These are phyloP conservation scores for Apodospora peruviana DNA, from an alignment of 495 filamentous ascomycete species.

Conservation along the genomic window DNA sequence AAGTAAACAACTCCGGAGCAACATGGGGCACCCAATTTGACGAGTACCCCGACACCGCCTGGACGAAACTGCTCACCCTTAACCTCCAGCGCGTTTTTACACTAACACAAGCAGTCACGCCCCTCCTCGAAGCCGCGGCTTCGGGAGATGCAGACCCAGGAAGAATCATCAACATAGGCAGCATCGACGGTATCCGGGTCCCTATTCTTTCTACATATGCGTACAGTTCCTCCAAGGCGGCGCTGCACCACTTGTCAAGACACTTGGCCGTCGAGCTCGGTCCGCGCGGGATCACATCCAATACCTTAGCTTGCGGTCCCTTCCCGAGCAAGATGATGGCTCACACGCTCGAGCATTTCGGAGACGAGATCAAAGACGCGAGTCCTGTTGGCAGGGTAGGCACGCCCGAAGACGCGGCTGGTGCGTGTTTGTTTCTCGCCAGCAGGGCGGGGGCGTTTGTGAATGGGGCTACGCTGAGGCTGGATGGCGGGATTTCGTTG, in stretches of 20 bases:
- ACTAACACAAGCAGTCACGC: constrained; percentile 66
- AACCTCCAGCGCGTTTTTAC: constrained; percentile 80
- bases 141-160: constrained; percentile 46
- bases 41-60: constrained; percentile 65
- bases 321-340: constrained; percentile 85
- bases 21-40: constrained; percentile 71
- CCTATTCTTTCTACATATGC: constrained; percentile 68
- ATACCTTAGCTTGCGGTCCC: constrained; percentile 64
- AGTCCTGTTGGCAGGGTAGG: constrained; percentile 72
- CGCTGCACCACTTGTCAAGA: constrained; percentile 66
- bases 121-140: constrained; percentile 55
- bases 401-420: constrained; percentile 65
- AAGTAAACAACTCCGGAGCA: constrained; percentile 79
- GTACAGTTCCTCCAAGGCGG: constrained; percentile 71
- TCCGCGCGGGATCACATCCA: constrained; percentile 55
- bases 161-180: constrained; percentile 75
- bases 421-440: constrained; percentile 67
- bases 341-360: constrained; percentile 55
- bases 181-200: constrained; percentile 68
- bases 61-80: constrained; percentile 68
- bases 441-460: constrained; percentile 68
- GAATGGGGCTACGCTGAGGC: constrained; percentile 68
- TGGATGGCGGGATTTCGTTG: constrained; percentile 58
- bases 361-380: constrained; percentile 55
- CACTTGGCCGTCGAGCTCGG: constrained; percentile 68